These are phyloP conservation scores for Claviceps sp. DNA, from an alignment of 2,329 filamentous ascomycete genomes.

Conservation along the genomic window DNA sequence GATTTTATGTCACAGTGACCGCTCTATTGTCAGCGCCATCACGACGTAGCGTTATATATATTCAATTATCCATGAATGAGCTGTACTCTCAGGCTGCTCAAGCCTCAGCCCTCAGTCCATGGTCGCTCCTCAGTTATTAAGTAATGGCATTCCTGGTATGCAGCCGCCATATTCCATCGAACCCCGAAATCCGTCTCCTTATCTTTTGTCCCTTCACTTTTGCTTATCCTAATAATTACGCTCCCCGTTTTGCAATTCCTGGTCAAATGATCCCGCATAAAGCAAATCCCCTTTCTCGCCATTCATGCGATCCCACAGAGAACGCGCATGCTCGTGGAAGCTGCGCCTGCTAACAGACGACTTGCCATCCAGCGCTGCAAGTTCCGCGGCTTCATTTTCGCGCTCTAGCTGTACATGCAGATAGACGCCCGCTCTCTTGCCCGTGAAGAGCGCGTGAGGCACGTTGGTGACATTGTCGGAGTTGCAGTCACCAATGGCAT, in stretches of 20 bases:
- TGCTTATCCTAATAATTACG: background rate
- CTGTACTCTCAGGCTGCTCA: too few relatives aligned
- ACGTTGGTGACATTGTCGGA: constrained; percentile 46
- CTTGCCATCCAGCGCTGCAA: constrained; percentile 12
- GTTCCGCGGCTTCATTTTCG: constrained; percentile 22
- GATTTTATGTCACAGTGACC: too few relatives aligned
- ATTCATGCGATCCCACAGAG: constrained; percentile 34
- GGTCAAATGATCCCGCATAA: constrained; percentile 23
- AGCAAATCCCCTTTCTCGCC: constrained; percentile 27
- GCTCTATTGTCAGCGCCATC: too few relatives aligned
- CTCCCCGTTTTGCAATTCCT: background rate
- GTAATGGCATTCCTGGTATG: too few relatives aligned
- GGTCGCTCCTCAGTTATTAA: too few relatives aligned
- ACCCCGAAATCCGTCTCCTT: background rate
- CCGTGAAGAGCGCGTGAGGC: constrained; percentile 45
- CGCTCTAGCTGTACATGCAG: constrained; percentile 35
- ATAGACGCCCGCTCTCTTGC: constrained; percentile 43
- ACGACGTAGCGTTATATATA: too few relatives aligned
- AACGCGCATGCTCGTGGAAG: constrained; percentile 21
- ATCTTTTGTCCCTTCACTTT: background rate
- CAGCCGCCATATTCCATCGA: background rate
- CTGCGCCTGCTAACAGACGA: constrained; percentile 15
- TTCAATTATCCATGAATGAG: too few relatives aligned
- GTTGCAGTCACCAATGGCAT: constrained; percentile 46
- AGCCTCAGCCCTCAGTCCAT: too few relatives aligned